Conservation (phyloP, 371 early-diverging fungal genomes). For the Zancudomyces culisetae region DNA sequence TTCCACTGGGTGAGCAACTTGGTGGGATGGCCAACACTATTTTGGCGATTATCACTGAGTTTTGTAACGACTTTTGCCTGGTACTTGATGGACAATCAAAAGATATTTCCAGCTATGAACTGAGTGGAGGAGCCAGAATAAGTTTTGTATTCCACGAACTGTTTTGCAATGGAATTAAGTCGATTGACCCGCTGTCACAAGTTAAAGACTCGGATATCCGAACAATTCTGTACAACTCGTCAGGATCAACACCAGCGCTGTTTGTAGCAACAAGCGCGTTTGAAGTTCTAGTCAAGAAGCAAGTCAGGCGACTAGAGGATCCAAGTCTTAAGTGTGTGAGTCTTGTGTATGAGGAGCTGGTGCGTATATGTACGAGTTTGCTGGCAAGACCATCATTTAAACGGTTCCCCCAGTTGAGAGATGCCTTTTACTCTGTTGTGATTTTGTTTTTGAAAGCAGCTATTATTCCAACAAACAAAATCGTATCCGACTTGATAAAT, state of each 20-base stretch:
- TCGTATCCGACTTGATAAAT: slow-evolving; percentile 72
- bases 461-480: slow-evolving; percentile 75
- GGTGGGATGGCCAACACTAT: slow-evolving; percentile 49
- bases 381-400: slow-evolving; percentile 80
- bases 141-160: slow-evolving; percentile 96
- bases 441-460: slow-evolving; percentile 79
- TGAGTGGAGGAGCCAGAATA: slow-evolving; percentile 95
- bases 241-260: slow-evolving; percentile 86
- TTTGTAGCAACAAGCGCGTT: slow-evolving; percentile 97
- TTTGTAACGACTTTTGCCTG: slow-evolving; percentile 83
- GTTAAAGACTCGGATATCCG: slow-evolving; percentile 96
- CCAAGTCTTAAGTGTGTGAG: slow-evolving; percentile 83
- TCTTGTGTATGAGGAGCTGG: slow-evolving; percentile 90
- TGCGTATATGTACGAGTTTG: slow-evolving; percentile 76
- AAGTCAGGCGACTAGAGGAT: slow-evolving; percentile 90
- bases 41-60: slow-evolving; percentile 90
- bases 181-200: slow-evolving; percentile 89
- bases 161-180: slow-evolving; percentile 75
- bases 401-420: slow-evolving; percentile 85
- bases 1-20: slow-evolving; percentile 49
- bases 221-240: slow-evolving; percentile 93
- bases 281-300: slow-evolving; percentile 91
- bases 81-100: slow-evolving; percentile 85
- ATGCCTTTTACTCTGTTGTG: slow-evolving; percentile 75
- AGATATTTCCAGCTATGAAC: slow-evolving; percentile 79